Percentiles rank a stretch among this genome's conserved stretches.
Evolutionary conservation across 345 rosid species (phyloP).

Genomic region (Euphorbia peplus): DNA sequence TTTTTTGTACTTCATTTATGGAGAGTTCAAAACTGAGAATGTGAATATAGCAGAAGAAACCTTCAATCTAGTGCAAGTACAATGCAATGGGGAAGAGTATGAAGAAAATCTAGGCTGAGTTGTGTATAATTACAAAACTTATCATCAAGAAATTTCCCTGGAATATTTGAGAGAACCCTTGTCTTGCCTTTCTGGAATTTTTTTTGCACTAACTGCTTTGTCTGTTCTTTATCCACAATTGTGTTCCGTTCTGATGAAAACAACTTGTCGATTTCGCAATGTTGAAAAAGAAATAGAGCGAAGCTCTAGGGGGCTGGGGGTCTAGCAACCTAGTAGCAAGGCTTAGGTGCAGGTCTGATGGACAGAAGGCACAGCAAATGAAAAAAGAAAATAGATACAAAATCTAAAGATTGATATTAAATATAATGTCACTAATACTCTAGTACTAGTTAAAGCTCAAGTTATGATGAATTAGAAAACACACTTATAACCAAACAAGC

Average conservation of each 20-base stretch:
- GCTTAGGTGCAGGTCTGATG: too few relatives aligned
- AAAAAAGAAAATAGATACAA: too few relatives aligned
- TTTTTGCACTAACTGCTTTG: neutral
- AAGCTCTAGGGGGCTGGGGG: too few relatives aligned
- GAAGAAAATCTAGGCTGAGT: slow-evolving; percentile 2
- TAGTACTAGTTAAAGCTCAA: too few relatives aligned
- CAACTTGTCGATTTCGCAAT: neutral
- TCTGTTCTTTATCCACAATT: neutral
- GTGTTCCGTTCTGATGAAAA: neutral
- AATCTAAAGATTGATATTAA: too few relatives aligned
- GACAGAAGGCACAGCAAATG: too few relatives aligned
- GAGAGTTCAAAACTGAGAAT: neutral
- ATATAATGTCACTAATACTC: too few relatives aligned
- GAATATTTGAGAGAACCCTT: neutral
- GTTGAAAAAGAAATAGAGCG: neutral
- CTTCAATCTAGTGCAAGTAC: neutral
- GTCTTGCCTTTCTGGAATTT: neutral
- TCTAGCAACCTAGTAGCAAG: too few relatives aligned
- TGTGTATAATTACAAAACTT: neutral
- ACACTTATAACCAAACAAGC: too few relatives aligned
- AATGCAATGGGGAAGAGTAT: neutral
- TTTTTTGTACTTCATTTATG: slow-evolving; percentile 1
- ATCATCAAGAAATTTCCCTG: neutral
- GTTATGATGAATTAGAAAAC: too few relatives aligned
- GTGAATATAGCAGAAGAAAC: neutral